Evolutionary conservation across 2,329 filamentous ascomycete genomes (phyloP), one percentile per base, ranked within the genome.

Genomic region (Stagonosporopsis rhizophila): DNA sequence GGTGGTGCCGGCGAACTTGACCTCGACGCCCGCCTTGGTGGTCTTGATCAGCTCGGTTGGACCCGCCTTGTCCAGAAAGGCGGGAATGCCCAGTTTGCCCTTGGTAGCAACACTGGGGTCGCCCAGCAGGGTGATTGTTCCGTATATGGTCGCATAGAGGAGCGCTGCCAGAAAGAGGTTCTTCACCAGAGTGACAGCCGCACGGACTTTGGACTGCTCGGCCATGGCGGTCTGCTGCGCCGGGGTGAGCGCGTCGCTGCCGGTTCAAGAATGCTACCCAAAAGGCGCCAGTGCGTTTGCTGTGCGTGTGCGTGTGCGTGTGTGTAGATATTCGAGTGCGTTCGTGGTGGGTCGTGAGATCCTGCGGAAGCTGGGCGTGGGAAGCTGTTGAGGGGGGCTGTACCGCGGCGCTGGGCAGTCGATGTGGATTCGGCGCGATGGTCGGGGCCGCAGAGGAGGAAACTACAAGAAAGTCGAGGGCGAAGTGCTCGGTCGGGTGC

Each of bases 91-190:
- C 39, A 78, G 70, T 54, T 77, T 78, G 19, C 75, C 76, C 53
- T 73, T 76, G 41, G 76, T 68, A 22, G 73, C 69, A 32, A 73
- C 69, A 14, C 70, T 71, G 35, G 78, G 77, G 52, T 77, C 78
- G 64, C 73, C 75, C 47, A 77, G 72, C 4, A 81, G 54, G 51
- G 72, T 71, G 46, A 81, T 74, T 27, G 78, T 65, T 40, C 74
- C 76, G 59, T 77, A 80, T 32, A 81, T 75, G 46, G 72, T 51
- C 3, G 66, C 70, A 59, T 82, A 81, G 12, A 80, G 58, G 12
- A 80, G 58, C 22, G 72, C 70, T 22, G 79, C 79, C 34, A 80
- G 68, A 6, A 72, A 56, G 17, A 81, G 62, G 61, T 81, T 82
- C 59, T 78, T 75, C 41, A 80, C 39, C 52, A 81, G 74, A 17